Percentiles rank a stretch among this genome's conserved stretches.
Conservation (phyloP, 371 early-diverging fungal genomes). For the Sporodiniella umbellata region DNA sequence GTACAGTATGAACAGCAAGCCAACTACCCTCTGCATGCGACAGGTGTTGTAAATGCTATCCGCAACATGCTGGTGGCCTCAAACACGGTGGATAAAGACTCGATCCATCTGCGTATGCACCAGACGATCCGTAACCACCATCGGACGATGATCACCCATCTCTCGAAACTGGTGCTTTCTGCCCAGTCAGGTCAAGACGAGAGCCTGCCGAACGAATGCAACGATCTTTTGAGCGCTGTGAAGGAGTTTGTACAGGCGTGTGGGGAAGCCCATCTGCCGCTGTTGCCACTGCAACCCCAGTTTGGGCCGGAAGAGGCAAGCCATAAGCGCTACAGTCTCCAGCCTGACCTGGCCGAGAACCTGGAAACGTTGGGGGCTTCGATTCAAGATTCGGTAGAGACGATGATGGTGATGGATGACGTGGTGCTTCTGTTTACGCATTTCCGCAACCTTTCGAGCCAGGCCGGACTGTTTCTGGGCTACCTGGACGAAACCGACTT, state of each 20-base stretch:
- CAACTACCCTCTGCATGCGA: conserved; percentile 54
- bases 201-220: conserved; percentile 33
- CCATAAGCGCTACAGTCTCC: conserved; percentile 12
- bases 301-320: not conserved
- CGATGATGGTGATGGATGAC: conserved; percentile 14
- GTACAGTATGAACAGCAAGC: conserved; percentile 44
- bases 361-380: conserved; percentile 20
- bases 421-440: conserved; percentile 42
- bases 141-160: conserved; percentile 69
- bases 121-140: conserved; percentile 67
- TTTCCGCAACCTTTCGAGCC: conserved; percentile 42
- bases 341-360: conserved; percentile 17
- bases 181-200: conserved; percentile 33
- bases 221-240: conserved; percentile 20
- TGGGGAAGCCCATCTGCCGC: conserved; percentile 16
- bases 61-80: conserved; percentile 83
- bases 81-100: conserved; percentile 64
- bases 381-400: conserved; percentile 27
- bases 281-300: conserved; percentile 16
- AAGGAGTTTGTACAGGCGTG: conserved; percentile 30
- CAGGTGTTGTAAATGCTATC: conserved; percentile 70
- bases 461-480: conserved; percentile 29
- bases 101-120: conserved; percentile 56
- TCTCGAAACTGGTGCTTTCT: conserved; percentile 77
- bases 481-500: conserved; percentile 28